A percentile compares a stretch with the other conserved stretches of the same genome.
Evolutionary conservation across 768 basidiomycete genomes (phyloP).

Genomic region (Agrocybe chaxingu): DNA sequence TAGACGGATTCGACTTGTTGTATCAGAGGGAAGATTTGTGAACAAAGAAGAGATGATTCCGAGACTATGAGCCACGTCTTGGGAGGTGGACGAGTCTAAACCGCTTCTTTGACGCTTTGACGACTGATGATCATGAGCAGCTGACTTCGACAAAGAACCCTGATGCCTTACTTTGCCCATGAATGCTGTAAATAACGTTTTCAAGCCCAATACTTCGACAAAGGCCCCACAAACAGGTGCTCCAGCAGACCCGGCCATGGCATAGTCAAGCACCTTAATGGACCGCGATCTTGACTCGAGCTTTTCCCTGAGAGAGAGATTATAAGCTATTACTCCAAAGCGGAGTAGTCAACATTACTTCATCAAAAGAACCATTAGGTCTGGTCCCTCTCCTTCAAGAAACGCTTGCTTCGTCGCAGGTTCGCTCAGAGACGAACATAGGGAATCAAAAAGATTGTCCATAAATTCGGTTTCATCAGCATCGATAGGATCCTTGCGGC

Average conservation of each 20-base stretch:
- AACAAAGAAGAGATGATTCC: conserved; percentile 87
- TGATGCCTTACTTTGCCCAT: conserved; percentile 80
- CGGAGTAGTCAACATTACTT: conserved; percentile 54
- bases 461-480: conserved; percentile 95
- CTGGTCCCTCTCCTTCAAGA: conserved; percentile 88
- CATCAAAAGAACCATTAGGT: conserved; percentile 98
- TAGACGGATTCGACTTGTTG: conserved; percentile 73
- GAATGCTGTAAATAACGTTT: conserved; percentile 84
- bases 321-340: background rate
- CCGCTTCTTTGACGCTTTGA: conserved; percentile 64
- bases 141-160: background rate
- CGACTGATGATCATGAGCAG: conserved; percentile 24
- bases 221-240: conserved; percentile 76
- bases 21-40: conserved; percentile 84
- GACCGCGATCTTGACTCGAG: conserved; percentile 74
- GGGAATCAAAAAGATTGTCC: conserved; percentile 91
- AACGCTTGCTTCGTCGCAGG: conserved; percentile 77
- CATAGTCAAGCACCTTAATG: conserved; percentile 90
- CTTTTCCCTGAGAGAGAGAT: conserved; percentile 61
- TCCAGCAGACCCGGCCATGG: conserved; percentile 77
- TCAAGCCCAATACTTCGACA: conserved; percentile 83
- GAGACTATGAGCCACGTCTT: conserved; percentile 85
- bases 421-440: conserved; percentile 86
- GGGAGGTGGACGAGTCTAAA: conserved; percentile 51
- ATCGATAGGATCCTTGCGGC: conserved; percentile 78